phyloP scores from a whole-genome alignment of 2,329 filamentous ascomycete genomes.

The Parastagonospora nodorum region DNA sequence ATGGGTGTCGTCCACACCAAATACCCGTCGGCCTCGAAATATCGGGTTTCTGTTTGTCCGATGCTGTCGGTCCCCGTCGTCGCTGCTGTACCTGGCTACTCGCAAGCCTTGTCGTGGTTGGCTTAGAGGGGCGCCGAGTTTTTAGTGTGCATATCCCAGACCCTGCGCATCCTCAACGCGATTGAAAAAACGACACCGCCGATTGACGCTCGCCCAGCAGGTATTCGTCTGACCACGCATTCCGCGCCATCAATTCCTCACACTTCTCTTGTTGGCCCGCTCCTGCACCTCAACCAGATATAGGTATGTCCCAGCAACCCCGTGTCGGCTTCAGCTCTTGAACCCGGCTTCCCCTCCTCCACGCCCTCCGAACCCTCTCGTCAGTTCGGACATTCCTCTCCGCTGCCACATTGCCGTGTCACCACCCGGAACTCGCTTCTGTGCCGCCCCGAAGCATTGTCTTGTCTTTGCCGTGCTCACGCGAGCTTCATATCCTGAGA shows the following conservation, averaged over 20 bases:
- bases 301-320: conserved; percentile 41
- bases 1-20: conserved; percentile 4
- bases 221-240: conserved; percentile 26
- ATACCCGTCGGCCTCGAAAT: conserved; percentile 3
- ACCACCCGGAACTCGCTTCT: conserved; percentile 14
- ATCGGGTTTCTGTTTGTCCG: conserved; percentile 2
- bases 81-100: conserved; percentile 15
- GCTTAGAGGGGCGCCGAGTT: conserved; percentile 11
- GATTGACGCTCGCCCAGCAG: conserved; percentile 14
- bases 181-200: conserved; percentile 46
- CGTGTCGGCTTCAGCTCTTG: conserved; percentile 10
- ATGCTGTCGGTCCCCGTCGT: conserved; percentile 7
- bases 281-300: conserved; percentile 32
- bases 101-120: conserved; percentile 9
- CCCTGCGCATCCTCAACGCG: conserved; percentile 36
- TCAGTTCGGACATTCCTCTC: conserved; percentile 16
- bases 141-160: conserved; percentile 24
- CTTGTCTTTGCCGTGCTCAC: conserved; percentile 6
- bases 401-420: conserved; percentile 21
- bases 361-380: conserved; percentile 22
- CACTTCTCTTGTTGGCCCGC: conserved; percentile 11
- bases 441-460: not conserved
- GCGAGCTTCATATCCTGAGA: conserved; percentile 13
- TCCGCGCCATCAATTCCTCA: conserved; percentile 15
- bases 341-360: conserved; percentile 26